Conservation (phyloP, 2,329 filamentous ascomycete genomes). For the Neofusicoccum umdonicola region DNA sequence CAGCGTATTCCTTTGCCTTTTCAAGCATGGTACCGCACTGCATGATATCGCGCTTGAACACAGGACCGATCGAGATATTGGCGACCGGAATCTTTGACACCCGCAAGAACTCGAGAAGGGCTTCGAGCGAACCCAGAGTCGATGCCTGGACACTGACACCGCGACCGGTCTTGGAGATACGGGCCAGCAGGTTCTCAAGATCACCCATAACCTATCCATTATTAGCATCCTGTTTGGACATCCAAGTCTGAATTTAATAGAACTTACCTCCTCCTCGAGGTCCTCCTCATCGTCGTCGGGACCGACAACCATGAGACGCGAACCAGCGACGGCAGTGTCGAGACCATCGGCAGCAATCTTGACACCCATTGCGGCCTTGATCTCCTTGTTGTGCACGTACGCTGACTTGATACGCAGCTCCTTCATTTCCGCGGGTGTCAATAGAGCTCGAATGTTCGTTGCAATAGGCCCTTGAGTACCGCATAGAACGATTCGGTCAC, state of each 20-base stretch:
- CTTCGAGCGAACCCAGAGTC: constrained; percentile 93
- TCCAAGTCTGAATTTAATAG: neutral
- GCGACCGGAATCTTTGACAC: constrained; percentile 95
- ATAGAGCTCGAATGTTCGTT: constrained; percentile 89
- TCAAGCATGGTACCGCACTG: constrained; percentile 92
- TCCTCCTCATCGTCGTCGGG: constrained; percentile 96
- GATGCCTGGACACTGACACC: constrained; percentile 98
- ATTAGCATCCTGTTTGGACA: neutral
- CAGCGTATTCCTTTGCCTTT: constrained; percentile 90
- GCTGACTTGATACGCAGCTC: constrained; percentile 92
- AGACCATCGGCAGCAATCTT: constrained; percentile 97
- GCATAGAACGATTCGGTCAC: constrained; percentile 90
- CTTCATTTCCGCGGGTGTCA: constrained; percentile 89
- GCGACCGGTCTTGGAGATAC: constrained; percentile 86
- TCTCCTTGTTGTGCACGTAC: constrained; percentile 99
- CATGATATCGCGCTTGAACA: constrained; percentile 98
- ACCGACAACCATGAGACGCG: constrained; percentile 87
- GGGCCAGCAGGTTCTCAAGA: constrained; percentile 84
- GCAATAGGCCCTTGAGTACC: constrained; percentile 95
- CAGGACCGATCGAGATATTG: constrained; percentile 94
- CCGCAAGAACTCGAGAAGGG: constrained; percentile 91
- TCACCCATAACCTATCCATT: constrained; percentile 71
- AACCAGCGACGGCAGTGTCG: constrained; percentile 94
- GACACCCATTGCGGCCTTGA: constrained; percentile 96
- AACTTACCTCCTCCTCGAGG: constrained; percentile 73